Base-by-base conservation (phyloP, 139 green algal species). In the Asterochloris erici region DNA sequence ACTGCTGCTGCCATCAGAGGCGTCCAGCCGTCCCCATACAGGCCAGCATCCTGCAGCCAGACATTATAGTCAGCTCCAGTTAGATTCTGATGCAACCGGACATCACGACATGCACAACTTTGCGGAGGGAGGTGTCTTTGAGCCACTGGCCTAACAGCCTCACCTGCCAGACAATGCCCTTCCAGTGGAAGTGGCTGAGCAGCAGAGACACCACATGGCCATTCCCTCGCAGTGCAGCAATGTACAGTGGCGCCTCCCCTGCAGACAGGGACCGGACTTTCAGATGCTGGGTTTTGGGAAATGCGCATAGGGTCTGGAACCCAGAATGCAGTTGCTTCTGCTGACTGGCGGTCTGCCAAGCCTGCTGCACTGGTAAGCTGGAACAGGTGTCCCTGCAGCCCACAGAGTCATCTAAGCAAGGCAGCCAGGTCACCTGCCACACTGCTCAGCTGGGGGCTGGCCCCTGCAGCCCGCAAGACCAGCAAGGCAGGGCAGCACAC, bases 1-100 rank as follows among this genome's bases (percentile, higher is more conserved):
- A 98, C 93, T 12, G 92, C 90, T 12, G 95, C 93, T 0, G 95
- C 95, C 88, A 96, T 96, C 11, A 98, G 88, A 12, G 95, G 95
- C 9, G 94, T 98, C 95, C 95, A 98, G 12, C 88, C 87, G 82
- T 97, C 94, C 2, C 86, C 87, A 82, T 97, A 95, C 74, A 94
- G 79, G 15, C n/a, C 62, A 0, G 77, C 62, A 12, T 91, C 85
- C 77, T 85, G n/a, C n/a, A 84, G 10, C 1, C 28, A 78, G 38
- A 47, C 60, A 14, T 11, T 17, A 23, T 2, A 21, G 54, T 13
- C 54, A n/a, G 60, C 14, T 47, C 21, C 9, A 81, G 21, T 17
- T 10, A 54, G 38, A 6, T 54, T 54, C 38, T 54, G 2, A 10
- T 54, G 38, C 38, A 2, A 54, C 38, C 38, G 6, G 38, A 6